phyloP scores from a whole-genome alignment of 257 asterid species.

The Plantago ovata region DNA sequence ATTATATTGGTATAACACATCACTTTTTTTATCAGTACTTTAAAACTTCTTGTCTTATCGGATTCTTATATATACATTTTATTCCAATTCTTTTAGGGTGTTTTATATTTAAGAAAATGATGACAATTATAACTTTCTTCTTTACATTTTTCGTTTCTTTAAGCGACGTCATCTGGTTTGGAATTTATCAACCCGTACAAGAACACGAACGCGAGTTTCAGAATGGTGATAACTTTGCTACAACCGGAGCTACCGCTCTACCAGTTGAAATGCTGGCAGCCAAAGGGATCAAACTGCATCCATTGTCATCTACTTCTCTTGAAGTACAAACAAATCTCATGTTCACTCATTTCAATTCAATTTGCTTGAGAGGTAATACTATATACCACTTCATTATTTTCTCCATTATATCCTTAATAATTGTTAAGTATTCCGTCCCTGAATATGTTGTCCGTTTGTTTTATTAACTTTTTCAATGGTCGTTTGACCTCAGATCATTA shows the following conservation, averaged over 20 bases:
- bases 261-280: background rate
- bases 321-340: constrained; percentile 25
- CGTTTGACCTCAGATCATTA: too few species aligned
- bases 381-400: too few species aligned
- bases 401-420: too few species aligned
- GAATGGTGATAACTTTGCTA: constrained; percentile 26
- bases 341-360: constrained; percentile 22
- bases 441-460: too few species aligned
- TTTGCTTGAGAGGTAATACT: constrained; percentile 12
- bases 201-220: constrained; percentile 12
- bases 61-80: too few species aligned
- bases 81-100: too few species aligned
- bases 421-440: too few species aligned
- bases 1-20: constrained; percentile 17
- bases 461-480: too few species aligned
- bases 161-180: constrained; percentile 22
- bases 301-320: constrained; percentile 24
- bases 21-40: background rate
- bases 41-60: too few species aligned
- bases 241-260: constrained; percentile 23
- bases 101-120: too few species aligned
- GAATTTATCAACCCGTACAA: constrained; percentile 14
- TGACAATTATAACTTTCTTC: too few species aligned
- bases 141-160: too few species aligned
- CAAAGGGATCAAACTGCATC: constrained; percentile 4